A percentile compares a stretch with the other conserved stretches of the same genome.
phyloP scores from a whole-genome alignment of 768 basidiomycete species.

The Trichaptum fuscoviolaceum region DNA sequence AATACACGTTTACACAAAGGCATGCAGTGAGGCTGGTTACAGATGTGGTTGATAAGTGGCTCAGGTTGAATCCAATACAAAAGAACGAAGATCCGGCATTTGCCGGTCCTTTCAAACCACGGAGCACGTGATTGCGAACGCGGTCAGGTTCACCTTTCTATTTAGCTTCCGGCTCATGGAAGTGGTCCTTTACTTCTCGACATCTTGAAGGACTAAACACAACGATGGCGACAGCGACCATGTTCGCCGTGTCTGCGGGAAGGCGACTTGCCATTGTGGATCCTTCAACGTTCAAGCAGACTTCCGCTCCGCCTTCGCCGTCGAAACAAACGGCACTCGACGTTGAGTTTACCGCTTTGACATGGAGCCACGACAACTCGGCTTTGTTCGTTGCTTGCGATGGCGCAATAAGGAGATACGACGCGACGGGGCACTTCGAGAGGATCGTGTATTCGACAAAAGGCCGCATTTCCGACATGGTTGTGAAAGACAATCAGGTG shows the following conservation, averaged over 20 bases:
- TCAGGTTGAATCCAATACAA: too few species aligned
- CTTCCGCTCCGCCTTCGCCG: conserved; percentile 33
- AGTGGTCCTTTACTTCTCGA: background rate
- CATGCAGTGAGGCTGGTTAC: too few species aligned
- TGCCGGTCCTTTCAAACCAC: too few species aligned
- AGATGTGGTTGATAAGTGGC: too few species aligned
- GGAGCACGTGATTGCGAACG: background rate
- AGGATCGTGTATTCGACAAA: conserved; percentile 20
- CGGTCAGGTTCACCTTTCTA: background rate
- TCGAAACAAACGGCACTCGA: conserved; percentile 8
- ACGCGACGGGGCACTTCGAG: background rate
- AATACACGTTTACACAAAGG: too few species aligned
- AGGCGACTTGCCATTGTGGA: conserved; percentile 46
- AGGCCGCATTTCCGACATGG: conserved; percentile 28
- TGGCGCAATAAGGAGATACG: background rate
- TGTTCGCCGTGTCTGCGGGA: conserved; percentile 53
- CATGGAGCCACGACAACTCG: conserved; percentile 22
- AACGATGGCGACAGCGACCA: conserved; percentile 17
- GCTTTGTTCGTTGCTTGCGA: conserved; percentile 17
- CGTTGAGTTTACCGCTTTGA: conserved; percentile 8
- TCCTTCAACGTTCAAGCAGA: conserved; percentile 39
- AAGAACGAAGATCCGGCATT: too few species aligned
- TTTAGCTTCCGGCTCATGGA: background rate
- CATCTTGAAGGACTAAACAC: background rate
- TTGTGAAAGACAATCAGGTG: conserved; percentile 28